Evolutionary conservation across 1,284 basidiomycete genomes (phyloP).

Genomic region (Mycena sp.): DNA sequence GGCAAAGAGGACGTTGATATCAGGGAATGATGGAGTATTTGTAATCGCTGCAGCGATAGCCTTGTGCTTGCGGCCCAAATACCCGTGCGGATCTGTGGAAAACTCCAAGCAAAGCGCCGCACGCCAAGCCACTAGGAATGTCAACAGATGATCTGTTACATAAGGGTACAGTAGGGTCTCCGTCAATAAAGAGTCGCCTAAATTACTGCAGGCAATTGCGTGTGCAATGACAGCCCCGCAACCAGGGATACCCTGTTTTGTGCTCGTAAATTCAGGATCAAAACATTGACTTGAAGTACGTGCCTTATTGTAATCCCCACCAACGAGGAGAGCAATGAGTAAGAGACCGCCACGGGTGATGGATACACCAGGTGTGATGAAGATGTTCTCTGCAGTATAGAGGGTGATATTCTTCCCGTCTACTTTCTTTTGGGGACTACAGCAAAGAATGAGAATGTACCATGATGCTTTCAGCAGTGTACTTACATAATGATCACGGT

Average conservation of each 20-base stretch:
- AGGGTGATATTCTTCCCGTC: slow-evolving; percentile 79
- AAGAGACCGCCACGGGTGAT: slow-evolving; percentile 82
- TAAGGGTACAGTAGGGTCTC: no score
- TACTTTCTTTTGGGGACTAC: slow-evolving; percentile 55
- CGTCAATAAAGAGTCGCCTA: slow-evolving; percentile 78
- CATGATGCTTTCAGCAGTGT: not conserved
- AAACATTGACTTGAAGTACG: not conserved
- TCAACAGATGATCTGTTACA: no score
- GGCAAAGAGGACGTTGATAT: no score
- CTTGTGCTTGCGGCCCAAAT: no score
- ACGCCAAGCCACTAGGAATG: no score
- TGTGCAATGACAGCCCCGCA: slow-evolving; percentile 65
- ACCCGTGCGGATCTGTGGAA: no score
- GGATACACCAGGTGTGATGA: slow-evolving; percentile 57
- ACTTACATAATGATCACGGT: slow-evolving; percentile 66
- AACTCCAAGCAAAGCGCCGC: no score
- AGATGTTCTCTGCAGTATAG: slow-evolving; percentile 65
- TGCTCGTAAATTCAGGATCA: not conserved
- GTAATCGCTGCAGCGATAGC: no score
- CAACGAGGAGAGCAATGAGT: slow-evolving; percentile 85
- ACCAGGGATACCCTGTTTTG: slow-evolving; percentile 66
- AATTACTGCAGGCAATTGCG: slow-evolving; percentile 73
- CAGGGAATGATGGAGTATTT: no score
- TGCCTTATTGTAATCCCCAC: slow-evolving; percentile 83
- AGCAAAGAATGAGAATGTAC: slow-evolving; percentile 4